Evolutionary conservation across 2,329 filamentous ascomycete species (phyloP), one percentile per base, ranked within the genome.

Genomic region (Colletotrichum musae): DNA sequence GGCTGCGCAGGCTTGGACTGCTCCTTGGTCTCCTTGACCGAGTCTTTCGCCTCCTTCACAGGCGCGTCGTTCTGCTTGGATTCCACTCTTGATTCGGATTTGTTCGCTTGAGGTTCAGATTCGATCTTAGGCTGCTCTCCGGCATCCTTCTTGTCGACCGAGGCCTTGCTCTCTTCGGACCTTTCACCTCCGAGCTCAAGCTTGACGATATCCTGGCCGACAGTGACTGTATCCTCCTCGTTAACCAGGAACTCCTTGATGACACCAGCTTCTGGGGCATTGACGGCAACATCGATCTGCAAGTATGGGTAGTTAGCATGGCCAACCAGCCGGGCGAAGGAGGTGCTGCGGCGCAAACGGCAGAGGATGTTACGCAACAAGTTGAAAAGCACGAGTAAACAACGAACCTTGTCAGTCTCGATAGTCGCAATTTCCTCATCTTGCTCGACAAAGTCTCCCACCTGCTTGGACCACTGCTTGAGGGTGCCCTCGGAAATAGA

Each of bases 381-480:
- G 48, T 58, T 43, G 32, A 28, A n/a, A 53, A 4, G 26, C 32
- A 15, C 47, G 47, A 65, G 43, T 9, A 41, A 56, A 65, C 80
- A 72, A 84, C 21, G 21, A 2, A 94, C 94, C 91, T 99, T 99
- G 88, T 99, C 96, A 15, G 96, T 99, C 84, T 99, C 96, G 78
- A 99, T 99, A 58, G 95, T 98, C 39, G 96, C 96, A 80, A 99
- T 95, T 81, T 99, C 96, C 84, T 98, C 96, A 78, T 99, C 96
- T 77, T 92, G 92, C 85, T 97, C 94, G 60, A 99, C 95, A 76
- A 91, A 95, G 80, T 99, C 96, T 77, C 96, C 96, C 75, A 98
- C 86, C 83, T 95, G 81, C 81, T 98, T 98, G 77, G 90, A 92
- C 86, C 95, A 98, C 79, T 97, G 94, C 85, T 97, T 98, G 77